phyloP scores from a whole-genome alignment of 768 basidiomycete genomes.

The Lactarius pseudohatsudake region DNA sequence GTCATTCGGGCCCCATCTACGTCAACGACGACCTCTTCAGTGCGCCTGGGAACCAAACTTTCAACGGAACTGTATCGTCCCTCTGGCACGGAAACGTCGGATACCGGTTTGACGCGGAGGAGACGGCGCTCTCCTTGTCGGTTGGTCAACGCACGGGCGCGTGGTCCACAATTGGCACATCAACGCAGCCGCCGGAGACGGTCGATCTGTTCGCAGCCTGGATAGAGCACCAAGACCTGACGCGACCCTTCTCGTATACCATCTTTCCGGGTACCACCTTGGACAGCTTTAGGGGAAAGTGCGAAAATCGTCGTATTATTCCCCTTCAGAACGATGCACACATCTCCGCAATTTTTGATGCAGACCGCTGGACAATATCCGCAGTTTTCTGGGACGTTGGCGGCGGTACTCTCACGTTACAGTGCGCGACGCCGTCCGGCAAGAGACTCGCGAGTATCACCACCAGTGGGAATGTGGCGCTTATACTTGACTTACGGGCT shows the following conservation, averaged over 20 bases:
- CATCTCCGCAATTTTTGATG: conserved; percentile 54
- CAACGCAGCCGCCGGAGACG: conserved; percentile 47
- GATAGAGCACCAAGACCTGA: conserved; percentile 43
- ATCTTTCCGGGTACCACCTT: conserved; percentile 52
- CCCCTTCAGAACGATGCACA: conserved; percentile 46
- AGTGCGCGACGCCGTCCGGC: conserved; percentile 25
- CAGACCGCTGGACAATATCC: conserved; percentile 42
- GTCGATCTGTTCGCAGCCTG: conserved; percentile 67
- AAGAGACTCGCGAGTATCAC: conserved; percentile 39
- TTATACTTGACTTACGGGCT: conserved; percentile 45
- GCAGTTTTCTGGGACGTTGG: conserved; percentile 55
- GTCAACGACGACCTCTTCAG: conserved; percentile 39
- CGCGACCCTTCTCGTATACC: conserved; percentile 46
- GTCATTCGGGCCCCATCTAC: conserved; percentile 43
- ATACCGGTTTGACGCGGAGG: conserved; percentile 47
- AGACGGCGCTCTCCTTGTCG: conserved; percentile 40
- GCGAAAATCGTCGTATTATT: conserved; percentile 8
- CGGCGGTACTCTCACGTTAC: conserved; percentile 47
- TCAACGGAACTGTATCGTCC: conserved; percentile 37
- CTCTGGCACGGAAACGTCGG: conserved; percentile 71
- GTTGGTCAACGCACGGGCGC: conserved; percentile 52
- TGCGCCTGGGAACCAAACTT: conserved; percentile 20
- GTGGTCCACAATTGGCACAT: conserved; percentile 59
- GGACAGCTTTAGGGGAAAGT: conserved; percentile 43
- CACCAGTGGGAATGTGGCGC: conserved; percentile 42